Percentiles rank a stretch among this genome's conserved stretches.
These are phyloP conservation scores for Talaromyces sp. DNA, from an alignment of 2,329 filamentous ascomycete species.

Conservation along the genomic window DNA sequence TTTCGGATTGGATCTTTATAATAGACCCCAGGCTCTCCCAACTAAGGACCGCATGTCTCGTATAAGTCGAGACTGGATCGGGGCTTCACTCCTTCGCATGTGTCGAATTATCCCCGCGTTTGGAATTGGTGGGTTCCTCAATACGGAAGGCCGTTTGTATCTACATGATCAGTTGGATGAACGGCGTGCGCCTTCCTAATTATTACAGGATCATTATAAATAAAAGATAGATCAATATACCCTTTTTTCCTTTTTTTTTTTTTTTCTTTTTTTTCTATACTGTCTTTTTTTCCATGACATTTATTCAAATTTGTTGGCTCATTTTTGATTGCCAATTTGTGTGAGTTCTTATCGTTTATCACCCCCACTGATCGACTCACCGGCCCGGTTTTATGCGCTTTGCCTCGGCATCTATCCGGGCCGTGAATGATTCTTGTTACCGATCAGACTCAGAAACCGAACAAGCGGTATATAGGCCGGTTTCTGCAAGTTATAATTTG, in stretches of 20 bases:
- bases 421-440: background rate
- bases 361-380: slow-evolving; percentile 3
- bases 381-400: slow-evolving; percentile 24
- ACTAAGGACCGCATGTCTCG: slow-evolving; percentile 62
- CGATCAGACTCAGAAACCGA: no score
- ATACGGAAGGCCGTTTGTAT: slow-evolving; percentile 52
- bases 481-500: no score
- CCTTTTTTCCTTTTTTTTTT: slow-evolving; percentile 15
- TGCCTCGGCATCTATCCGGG: slow-evolving; percentile 10
- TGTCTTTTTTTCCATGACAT: background rate
- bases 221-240: slow-evolving; percentile 29
- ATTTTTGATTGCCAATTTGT: background rate
- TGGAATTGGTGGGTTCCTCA: slow-evolving; percentile 83
- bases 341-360: background rate
- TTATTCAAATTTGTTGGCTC: background rate
- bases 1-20: slow-evolving; percentile 82
- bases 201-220: background rate
- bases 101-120: slow-evolving; percentile 85
- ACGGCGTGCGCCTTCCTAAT: slow-evolving; percentile 6
- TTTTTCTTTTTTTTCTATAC: background rate
- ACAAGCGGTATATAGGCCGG: no score
- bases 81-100: slow-evolving; percentile 73
- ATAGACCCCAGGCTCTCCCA: slow-evolving; percentile 55
- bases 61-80: slow-evolving; percentile 72
- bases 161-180: slow-evolving; percentile 32